Base-by-base conservation (phyloP, 148 eudicot genomes). In the Pouteria glomerata region DNA sequence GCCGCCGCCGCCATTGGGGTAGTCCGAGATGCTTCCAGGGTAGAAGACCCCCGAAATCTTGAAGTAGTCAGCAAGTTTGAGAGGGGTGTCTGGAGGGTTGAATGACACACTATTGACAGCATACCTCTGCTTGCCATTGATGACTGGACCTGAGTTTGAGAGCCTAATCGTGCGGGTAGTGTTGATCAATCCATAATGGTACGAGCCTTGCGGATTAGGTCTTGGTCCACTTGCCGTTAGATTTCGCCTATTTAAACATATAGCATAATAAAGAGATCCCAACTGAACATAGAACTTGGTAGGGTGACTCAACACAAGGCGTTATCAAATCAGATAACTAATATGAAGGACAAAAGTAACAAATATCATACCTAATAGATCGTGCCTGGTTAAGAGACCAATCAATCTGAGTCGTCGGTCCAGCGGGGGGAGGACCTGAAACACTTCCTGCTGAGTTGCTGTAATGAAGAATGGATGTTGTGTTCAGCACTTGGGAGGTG, bases 191-290 rank as follows among this genome's bases (percentile, higher is more conserved):
- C 87, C 90, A 1, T 86, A 86, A 74, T 83, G 89, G 58, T 86
- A 86, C 1, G 89, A 86, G 12, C 89, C 89, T 70, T 86, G 89
- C 35, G 89, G 89, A 69, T 86, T 83, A 1, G 89, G 89, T 39
- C 89, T 81, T 16, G 87, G 89, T 16, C 87, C 89, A 75, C 89
- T 86, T 4, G 89, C 89, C 26, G 89, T 83, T 51, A 86, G 61
- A 68, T 86, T 86, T 67, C 71, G 85, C 78, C 89, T 86, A 72
- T 30, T 60, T 24, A 64, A 53, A 33, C 15, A 29, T 16, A 64
- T 47, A 30, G 12, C 37, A 66, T 45, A 14, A n/a, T n/a, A n/a
- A n/a, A n/a, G n/a, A n/a, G n/a, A n/a, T n/a, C n/a, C n/a, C n/a
- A n/a, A n/a, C n/a, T n/a, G n/a, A n/a, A n/a, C n/a, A n/a, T n/a